A percentile compares a stretch with the other conserved stretches of the same genome.
Conservation (phyloP, 2,329 filamentous ascomycete genomes). For the Pseudogymnoascus sp. region DNA sequence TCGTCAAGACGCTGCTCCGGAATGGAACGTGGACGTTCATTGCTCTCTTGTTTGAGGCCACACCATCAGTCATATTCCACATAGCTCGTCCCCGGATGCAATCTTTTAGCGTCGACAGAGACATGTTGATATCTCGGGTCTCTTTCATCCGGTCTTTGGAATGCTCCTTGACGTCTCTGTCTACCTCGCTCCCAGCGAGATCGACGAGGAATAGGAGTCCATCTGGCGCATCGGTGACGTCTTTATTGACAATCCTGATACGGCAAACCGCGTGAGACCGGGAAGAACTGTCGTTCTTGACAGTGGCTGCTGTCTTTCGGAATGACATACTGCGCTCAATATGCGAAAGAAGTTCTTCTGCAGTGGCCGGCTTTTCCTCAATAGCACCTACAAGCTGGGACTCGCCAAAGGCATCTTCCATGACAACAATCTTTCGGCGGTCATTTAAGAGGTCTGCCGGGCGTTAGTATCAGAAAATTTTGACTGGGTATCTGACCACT, state of each 20-base stretch:
- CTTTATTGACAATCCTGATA: conserved; percentile 33
- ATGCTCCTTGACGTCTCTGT: conserved; percentile 77
- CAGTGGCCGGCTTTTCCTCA: conserved; percentile 30
- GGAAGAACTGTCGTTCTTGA: conserved; percentile 40
- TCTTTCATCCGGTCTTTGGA: conserved; percentile 80
- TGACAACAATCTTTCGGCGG: conserved; percentile 34
- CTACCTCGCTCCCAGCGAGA: conserved; percentile 50
- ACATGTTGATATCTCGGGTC: conserved; percentile 96
- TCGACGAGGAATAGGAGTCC: conserved; percentile 40
- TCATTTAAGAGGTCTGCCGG: conserved; percentile 33
- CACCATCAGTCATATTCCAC: conserved; percentile 81
- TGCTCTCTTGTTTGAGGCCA: conserved; percentile 50
- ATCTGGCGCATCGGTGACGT: conserved; percentile 26
- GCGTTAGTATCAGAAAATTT: not conserved
- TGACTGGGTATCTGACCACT: not conserved
- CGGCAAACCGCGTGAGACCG: conserved; percentile 42
- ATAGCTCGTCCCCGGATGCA: conserved; percentile 51
- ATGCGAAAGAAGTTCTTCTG: conserved; percentile 63
- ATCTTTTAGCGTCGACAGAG: conserved; percentile 62
- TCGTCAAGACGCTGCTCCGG: conserved; percentile 68
- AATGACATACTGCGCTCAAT: conserved; percentile 60
- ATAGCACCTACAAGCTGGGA: conserved; percentile 36
- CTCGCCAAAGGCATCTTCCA: conserved; percentile 37
- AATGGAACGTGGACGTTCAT: conserved; percentile 67
- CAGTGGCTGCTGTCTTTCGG: conserved; percentile 34